A percentile compares a stretch with the other conserved stretches of the same genome.
These are phyloP conservation scores for Geranium rotundifolium DNA, from an alignment of 345 rosid species.

Conservation along the genomic window DNA sequence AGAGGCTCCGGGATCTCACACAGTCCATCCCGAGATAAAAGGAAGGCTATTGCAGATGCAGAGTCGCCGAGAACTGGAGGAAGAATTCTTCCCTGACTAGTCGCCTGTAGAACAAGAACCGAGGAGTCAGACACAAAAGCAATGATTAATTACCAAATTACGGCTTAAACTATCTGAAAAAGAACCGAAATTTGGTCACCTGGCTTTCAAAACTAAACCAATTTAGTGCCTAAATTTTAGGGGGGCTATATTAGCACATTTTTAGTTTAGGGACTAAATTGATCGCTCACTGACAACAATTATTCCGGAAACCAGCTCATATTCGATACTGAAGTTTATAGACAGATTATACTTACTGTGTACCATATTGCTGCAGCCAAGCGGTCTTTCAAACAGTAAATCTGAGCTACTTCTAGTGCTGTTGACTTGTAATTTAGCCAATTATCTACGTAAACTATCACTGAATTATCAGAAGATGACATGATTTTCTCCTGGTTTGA, in stretches of 20 bases:
- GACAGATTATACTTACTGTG: conserved; percentile 30
- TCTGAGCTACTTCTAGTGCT: conserved; percentile 77
- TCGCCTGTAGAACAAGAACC: conserved; percentile 29
- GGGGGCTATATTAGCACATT: too few relatives aligned
- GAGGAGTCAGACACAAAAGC: background rate
- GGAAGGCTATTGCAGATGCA: conserved; percentile 34
- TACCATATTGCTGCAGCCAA: conserved; percentile 57
- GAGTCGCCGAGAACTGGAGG: conserved; percentile 65
- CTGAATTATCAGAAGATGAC: conserved; percentile 71
- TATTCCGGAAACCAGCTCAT: background rate
- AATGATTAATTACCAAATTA: background rate
- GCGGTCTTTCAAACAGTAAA: conserved; percentile 80
- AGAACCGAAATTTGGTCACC: too few relatives aligned
- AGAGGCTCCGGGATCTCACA: conserved; percentile 19
- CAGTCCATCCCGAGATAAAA: conserved; percentile 55
- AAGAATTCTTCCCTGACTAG: conserved; percentile 39
- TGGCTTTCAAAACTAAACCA: too few relatives aligned
- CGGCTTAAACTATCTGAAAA: too few relatives aligned
- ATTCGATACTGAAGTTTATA: background rate
- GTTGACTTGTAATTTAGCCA: conserved; percentile 69
- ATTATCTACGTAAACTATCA: conserved; percentile 52
- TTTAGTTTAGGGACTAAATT: too few relatives aligned
- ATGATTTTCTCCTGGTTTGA: conserved; percentile 14
- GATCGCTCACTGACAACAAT: too few relatives aligned
- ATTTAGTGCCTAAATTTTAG: too few relatives aligned